Evolutionary conservation across 371 early-diverging fungal species (phyloP).

Genomic region (Sporodiniella umbellata): DNA sequence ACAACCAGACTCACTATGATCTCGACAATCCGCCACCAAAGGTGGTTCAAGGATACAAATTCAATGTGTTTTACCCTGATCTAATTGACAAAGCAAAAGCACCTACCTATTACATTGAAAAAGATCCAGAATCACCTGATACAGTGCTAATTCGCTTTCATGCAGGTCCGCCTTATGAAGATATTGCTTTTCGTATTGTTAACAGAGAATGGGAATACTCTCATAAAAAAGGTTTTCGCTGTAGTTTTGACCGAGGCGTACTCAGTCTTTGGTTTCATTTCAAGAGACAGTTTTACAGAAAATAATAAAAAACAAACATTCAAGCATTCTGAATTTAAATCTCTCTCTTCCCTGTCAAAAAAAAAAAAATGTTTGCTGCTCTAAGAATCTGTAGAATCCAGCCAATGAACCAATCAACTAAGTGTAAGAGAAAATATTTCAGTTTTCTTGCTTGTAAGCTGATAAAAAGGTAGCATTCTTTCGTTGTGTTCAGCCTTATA

Average conservation of each 20-base stretch:
- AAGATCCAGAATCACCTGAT: slow-evolving; percentile 70
- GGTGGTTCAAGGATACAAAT: slow-evolving; percentile 95
- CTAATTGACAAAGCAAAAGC: slow-evolving; percentile 85
- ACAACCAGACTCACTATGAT: slow-evolving; percentile 97
- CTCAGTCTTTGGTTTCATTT: slow-evolving; percentile 93
- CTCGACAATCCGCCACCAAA: slow-evolving; percentile 96
- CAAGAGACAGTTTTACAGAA: slow-evolving; percentile 80
- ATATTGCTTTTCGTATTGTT: slow-evolving; percentile 93
- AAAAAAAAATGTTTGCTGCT: neutral
- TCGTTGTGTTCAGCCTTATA: neutral
- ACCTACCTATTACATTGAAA: slow-evolving; percentile 84
- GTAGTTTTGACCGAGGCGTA: slow-evolving; percentile 88
- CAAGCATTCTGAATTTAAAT: neutral
- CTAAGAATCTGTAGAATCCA: neutral
- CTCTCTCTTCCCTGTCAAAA: neutral
- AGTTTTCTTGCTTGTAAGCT: neutral
- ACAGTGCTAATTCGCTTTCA: slow-evolving; percentile 85
- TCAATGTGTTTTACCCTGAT: slow-evolving; percentile 96
- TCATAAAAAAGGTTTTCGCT: slow-evolving; percentile 89
- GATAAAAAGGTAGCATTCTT: neutral
- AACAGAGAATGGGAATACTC: slow-evolving; percentile 94
- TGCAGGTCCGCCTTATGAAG: slow-evolving; percentile 95
- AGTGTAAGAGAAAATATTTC: neutral
- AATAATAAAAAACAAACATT: slow-evolving; percentile 45
- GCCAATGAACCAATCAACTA: neutral